These are phyloP conservation scores for Haplosporangium sp. DNA, from an alignment of 371 early-diverging fungal genomes.

Conservation along the genomic window DNA sequence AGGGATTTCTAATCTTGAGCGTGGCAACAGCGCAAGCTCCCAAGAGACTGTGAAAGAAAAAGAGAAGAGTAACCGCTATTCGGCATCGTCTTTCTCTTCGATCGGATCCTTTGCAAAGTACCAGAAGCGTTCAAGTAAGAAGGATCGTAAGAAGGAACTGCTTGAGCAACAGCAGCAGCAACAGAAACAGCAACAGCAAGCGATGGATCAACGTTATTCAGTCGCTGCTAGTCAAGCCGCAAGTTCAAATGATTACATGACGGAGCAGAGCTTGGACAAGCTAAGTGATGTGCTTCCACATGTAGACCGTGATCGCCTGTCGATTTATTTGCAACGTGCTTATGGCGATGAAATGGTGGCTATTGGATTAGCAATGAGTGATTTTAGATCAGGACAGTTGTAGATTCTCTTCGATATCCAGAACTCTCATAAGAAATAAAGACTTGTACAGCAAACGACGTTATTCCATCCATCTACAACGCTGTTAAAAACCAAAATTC, in stretches of 20 bases:
- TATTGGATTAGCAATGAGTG: constrained; percentile 59
- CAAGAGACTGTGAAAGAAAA: constrained; percentile 14
- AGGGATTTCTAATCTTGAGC: not conserved
- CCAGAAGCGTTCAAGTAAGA: constrained; percentile 42
- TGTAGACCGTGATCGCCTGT: constrained; percentile 54
- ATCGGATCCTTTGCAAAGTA: constrained; percentile 35
- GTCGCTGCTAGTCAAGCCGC: constrained; percentile 18
- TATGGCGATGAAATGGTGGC: constrained; percentile 61
- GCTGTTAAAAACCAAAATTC: no score
- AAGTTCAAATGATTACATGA: constrained; percentile 33
- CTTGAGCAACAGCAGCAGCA: constrained; percentile 16
- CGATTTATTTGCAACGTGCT: constrained; percentile 57
- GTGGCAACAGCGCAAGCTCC: not conserved
- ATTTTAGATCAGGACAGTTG: constrained; percentile 45
- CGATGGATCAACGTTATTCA: constrained; percentile 29
- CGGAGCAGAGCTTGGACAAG: constrained; percentile 54
- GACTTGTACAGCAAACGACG: no score
- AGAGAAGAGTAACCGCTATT: constrained; percentile 35
- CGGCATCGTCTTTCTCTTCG: constrained; percentile 42
- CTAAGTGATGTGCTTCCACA: constrained; percentile 59
- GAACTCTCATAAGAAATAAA: not conserved
- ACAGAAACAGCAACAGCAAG: constrained; percentile 20
- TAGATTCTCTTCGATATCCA: not conserved
- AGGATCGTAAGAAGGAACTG: constrained; percentile 28
- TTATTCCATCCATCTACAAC: not conserved